Percentiles rank a stretch among this genome's conserved stretches.
Evolutionary conservation across 164 flowering plant genomes (phyloP).

Genomic region (Vitis riparia): DNA sequence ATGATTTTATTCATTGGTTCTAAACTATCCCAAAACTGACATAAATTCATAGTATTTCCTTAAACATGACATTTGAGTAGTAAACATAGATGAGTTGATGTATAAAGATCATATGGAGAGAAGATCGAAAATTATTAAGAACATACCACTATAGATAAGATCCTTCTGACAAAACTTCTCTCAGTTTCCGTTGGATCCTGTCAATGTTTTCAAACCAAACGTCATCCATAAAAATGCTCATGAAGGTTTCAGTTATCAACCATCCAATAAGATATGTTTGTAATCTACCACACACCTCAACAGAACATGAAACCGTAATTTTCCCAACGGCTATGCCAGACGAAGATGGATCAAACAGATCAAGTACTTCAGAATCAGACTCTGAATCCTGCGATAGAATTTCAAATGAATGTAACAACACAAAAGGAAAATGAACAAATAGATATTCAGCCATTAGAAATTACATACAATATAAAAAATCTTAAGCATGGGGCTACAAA

Average conservation of each 20-base stretch:
- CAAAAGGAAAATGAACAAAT: neutral
- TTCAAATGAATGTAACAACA: too few species aligned
- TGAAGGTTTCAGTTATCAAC: neutral
- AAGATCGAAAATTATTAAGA: conserved; percentile 1
- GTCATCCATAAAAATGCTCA: conserved; percentile 1
- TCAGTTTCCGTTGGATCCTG: conserved; percentile 96
- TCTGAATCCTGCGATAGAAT: conserved; percentile 54
- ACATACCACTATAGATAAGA: conserved; percentile 84
- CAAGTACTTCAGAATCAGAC: conserved; percentile 42
- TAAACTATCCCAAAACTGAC: neutral
- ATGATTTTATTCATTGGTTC: too few species aligned
- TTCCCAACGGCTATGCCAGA: conserved; percentile 57
- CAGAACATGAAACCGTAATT: conserved; percentile 58
- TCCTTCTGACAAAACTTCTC: conserved; percentile 74
- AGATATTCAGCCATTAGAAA: neutral
- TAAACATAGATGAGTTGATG: neutral
- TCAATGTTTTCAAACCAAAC: conserved; percentile 9
- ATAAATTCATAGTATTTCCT: neutral
- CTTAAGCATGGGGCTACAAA: too few species aligned
- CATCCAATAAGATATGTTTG: conserved; percentile 1
- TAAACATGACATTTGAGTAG: neutral
- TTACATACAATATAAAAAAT: too few species aligned
- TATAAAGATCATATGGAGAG: neutral
- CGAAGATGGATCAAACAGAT: conserved; percentile 68
- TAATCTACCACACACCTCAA: conserved; percentile 60